These are phyloP conservation scores for Zelopaecilomyces penicillatus DNA, from an alignment of 2,329 filamentous ascomycete species.

Conservation along the genomic window DNA sequence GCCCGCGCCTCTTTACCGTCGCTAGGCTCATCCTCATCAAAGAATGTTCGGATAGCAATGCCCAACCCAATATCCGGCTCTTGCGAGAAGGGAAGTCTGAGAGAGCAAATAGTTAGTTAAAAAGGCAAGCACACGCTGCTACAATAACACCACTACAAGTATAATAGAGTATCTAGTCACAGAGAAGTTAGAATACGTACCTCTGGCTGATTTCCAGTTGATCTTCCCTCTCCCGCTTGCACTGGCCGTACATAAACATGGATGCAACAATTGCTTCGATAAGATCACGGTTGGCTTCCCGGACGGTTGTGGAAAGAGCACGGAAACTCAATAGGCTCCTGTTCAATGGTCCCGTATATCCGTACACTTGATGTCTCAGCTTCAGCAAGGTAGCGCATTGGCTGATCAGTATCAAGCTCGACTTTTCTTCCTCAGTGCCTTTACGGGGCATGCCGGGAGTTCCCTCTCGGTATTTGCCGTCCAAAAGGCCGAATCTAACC, in stretches of 20 bases:
- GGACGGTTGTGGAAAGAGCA: slow-evolving; percentile 71
- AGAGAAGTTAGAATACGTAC: slow-evolving; percentile 39
- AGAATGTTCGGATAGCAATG: slow-evolving; percentile 71
- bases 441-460: slow-evolving; percentile 48
- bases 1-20: slow-evolving; percentile 42
- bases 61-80: slow-evolving; percentile 69
- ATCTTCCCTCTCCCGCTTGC: slow-evolving; percentile 59
- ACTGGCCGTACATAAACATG: slow-evolving; percentile 74
- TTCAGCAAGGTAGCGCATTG: slow-evolving; percentile 77
- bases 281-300: slow-evolving; percentile 71
- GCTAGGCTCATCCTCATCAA: slow-evolving; percentile 59
- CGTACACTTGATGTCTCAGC: slow-evolving; percentile 73
- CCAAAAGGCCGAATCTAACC: slow-evolving; percentile 69
- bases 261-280: slow-evolving; percentile 74
- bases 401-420: slow-evolving; percentile 72
- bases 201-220: slow-evolving; percentile 61
- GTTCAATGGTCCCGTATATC: slow-evolving; percentile 90
- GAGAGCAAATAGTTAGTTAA: slow-evolving; percentile 6
- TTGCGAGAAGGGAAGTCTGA: slow-evolving; percentile 56
- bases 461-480: slow-evolving; percentile 53
- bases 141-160: too few species aligned
- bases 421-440: slow-evolving; percentile 62
- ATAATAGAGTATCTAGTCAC: too few species aligned
- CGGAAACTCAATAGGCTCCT: slow-evolving; percentile 82
- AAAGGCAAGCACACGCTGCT: background rate